Base-by-base conservation (phyloP, 257 asterid species). In the Penstemon barbatus region DNA sequence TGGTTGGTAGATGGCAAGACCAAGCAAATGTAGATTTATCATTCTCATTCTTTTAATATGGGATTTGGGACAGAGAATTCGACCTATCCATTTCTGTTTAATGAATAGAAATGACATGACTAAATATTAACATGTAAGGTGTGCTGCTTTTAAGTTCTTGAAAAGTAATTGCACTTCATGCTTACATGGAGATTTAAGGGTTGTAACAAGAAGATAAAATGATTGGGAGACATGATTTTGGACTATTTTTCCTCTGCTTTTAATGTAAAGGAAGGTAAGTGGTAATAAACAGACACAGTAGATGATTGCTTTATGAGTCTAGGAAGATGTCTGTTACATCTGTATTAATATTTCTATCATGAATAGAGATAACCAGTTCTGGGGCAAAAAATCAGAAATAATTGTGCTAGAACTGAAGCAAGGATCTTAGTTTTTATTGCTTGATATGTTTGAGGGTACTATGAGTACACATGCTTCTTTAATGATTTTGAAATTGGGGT, bases 1-100 rank as follows among this genome's bases (percentile, higher is more conserved):
- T 6, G n/a, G 57, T 11, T 51, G 42, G 41, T 53, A 41, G 11
- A 49, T 63, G 69, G 59, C 11, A 15, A 25, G 72, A 63, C 50
- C 44, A 75, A 36, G 0, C 19, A 38, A 44, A 15, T 19, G 15
- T 15, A 13, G 41, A 40, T 62, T 62, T 45, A 19, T 4, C 54
- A 10, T 39, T 37, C 12, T 40, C 37, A n/a, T 8, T 4, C 37
- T 58, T 53, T 67, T 39, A 45, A 9, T 6, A 6, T 19, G 10
- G 11, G 56, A 39, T 65, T 54, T 41, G 50, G 37, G 41, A 57
- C 18, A 46, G 33, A 25, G 2, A 25, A 25, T 25, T 25, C 33
- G 33, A 25, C 33, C 33, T 25, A 1, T 25, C 33, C 33, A 25
- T 25, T 25, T 25, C 33, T 25, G 33, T 25, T 25, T 25, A 25